Conservation (phyloP, 2,329 filamentous ascomycete genomes). For the Atkinsonella hypoxylon region DNA sequence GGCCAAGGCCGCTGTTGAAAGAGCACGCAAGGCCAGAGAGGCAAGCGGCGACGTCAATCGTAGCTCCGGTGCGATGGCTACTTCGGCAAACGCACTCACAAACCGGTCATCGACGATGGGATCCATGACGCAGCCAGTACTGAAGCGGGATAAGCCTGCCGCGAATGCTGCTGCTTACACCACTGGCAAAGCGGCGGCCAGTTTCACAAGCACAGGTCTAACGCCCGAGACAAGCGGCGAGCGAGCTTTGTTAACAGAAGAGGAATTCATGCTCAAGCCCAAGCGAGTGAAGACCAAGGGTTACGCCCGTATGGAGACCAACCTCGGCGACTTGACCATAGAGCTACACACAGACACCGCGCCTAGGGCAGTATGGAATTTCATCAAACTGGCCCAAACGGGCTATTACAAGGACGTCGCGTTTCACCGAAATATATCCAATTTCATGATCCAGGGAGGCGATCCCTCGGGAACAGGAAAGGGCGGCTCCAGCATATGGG, state of each 20-base stretch:
- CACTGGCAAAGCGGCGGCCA: constrained; percentile 80
- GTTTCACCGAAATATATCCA: constrained; percentile 89
- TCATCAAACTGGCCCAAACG: constrained; percentile 73
- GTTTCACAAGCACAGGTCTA: constrained; percentile 87
- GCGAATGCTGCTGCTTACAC: constrained; percentile 87
- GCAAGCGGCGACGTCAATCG: constrained; percentile 47
- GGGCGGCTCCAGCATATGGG: constrained; percentile 86
- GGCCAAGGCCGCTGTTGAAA: constrained; percentile 88
- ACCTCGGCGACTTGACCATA: constrained; percentile 70
- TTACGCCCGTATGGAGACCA: constrained; percentile 83
- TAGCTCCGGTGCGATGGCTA: constrained; percentile 30
- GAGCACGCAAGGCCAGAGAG: constrained; percentile 64
- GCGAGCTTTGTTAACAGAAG: constrained; percentile 75
- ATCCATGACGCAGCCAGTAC: constrained; percentile 20
- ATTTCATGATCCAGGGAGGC: constrained; percentile 97
- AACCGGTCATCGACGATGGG: constrained; percentile 2
- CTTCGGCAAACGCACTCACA: constrained; percentile 15
- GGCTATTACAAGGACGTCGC: constrained; percentile 77
- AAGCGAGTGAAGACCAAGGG: constrained; percentile 81
- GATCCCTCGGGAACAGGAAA: constrained; percentile 87
- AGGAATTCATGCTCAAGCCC: constrained; percentile 93
- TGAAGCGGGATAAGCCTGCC: constrained; percentile 48
- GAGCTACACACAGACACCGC: constrained; percentile 87
- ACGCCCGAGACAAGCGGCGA: constrained; percentile 86
- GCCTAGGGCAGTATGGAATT: constrained; percentile 94